Percentiles rank a stretch among this genome's conserved stretches.
phyloP scores from a whole-genome alignment of 495 filamentous ascomycete genomes.

The Tetracladium marchalianum region DNA sequence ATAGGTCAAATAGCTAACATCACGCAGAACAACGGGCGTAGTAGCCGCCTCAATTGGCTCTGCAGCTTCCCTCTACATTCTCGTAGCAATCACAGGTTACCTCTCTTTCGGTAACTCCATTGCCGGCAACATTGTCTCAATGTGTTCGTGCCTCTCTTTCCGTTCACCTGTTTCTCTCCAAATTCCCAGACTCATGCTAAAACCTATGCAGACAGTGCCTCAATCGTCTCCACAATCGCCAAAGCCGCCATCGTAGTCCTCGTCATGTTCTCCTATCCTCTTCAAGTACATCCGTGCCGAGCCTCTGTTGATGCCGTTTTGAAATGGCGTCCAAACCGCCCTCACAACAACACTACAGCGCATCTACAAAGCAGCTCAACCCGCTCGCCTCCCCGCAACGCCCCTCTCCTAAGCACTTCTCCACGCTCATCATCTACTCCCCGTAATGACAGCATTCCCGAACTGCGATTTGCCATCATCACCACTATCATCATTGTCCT shows the following conservation, averaged over 20 bases:
- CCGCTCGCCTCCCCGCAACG: conserved; percentile 27
- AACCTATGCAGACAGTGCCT: conserved; percentile 45
- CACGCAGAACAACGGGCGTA: conserved; percentile 65
- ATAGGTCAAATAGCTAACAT: background rate
- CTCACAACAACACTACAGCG: conserved; percentile 18
- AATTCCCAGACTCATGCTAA: conserved; percentile 19
- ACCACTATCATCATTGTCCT: conserved; percentile 76
- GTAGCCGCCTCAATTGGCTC: conserved; percentile 75
- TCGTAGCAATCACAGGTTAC: conserved; percentile 92
- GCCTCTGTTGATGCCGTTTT: conserved; percentile 87
- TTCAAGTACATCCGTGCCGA: conserved; percentile 91
- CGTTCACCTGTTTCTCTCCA: conserved; percentile 7
- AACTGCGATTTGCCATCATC: conserved; percentile 80
- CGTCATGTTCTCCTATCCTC: conserved; percentile 92
- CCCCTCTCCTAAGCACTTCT: conserved; percentile 27
- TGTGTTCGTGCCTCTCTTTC: conserved; percentile 48
- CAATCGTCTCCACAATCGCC: conserved; percentile 78
- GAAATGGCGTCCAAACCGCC: conserved; percentile 66
- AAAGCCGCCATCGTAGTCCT: conserved; percentile 92
- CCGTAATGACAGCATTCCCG: conserved; percentile 55
- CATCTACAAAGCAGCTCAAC: too few species aligned
- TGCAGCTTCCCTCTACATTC: conserved; percentile 69
- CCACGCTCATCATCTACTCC: conserved; percentile 28
- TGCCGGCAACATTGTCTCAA: conserved; percentile 81
- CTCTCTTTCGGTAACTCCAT: conserved; percentile 85